Conservation (phyloP, 2,329 filamentous ascomycete species). For the Cytospora piceicola region DNA sequence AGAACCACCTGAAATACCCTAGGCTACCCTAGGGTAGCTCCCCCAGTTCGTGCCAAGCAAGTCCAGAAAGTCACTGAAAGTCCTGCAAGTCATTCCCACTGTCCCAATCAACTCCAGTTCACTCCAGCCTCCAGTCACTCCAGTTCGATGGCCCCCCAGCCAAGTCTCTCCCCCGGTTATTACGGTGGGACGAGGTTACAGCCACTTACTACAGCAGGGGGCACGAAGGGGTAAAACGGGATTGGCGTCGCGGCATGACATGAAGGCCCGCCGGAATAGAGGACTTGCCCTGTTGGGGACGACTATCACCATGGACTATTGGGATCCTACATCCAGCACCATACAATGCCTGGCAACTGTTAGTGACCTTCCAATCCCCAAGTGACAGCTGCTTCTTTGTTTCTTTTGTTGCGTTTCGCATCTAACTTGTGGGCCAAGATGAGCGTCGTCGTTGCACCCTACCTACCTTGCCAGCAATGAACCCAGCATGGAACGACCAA, state of each 20-base stretch:
- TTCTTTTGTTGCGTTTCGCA: not conserved
- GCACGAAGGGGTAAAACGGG: not conserved
- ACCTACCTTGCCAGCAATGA: not conserved
- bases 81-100: not conserved
- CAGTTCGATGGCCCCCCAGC: not conserved
- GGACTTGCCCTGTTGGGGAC: not conserved
- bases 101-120: too few species aligned
- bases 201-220: not conserved
- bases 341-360: not conserved
- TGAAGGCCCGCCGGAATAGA: not conserved
- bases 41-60: not conserved
- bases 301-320: not conserved
- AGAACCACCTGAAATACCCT: slow-evolving; percentile 3
- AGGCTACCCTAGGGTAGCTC: too few species aligned
- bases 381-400: not conserved
- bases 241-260: slow-evolving; percentile 2
- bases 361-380: not conserved
- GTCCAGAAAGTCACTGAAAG: too few species aligned
- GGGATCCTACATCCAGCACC: not conserved
- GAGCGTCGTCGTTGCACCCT: slow-evolving; percentile 1
- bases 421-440: slow-evolving; percentile 1
- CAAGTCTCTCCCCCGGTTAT: not conserved
- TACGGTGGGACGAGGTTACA: not conserved
- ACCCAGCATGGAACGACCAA: not conserved
- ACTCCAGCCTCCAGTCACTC: not conserved